Conservation (phyloP, 1,284 basidiomycete species). For the Cystobasidium sp. region DNA sequence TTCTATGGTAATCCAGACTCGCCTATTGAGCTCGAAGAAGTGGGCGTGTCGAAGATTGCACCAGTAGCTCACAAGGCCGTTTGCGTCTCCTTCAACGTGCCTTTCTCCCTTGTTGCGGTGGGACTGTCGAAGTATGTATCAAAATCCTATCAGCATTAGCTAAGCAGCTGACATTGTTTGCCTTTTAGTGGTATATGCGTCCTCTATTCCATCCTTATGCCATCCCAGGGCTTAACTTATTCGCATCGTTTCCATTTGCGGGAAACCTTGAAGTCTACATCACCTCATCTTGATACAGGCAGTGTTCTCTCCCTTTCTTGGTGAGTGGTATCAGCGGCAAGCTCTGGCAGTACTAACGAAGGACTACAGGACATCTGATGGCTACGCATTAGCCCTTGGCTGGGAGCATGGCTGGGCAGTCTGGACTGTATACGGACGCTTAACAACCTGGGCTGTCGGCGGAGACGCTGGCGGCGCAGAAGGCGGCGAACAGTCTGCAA, state of each 20-base stretch:
- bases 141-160: constrained; percentile 30
- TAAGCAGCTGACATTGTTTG: constrained; percentile 19
- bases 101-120: constrained; percentile 82
- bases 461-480: constrained; percentile 66
- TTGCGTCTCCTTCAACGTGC: constrained; percentile 72
- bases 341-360: not conserved
- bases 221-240: constrained; percentile 19
- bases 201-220: constrained; percentile 34
- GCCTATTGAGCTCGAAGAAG: not conserved
- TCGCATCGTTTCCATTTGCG: constrained; percentile 56
- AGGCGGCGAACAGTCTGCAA: constrained; percentile 46
- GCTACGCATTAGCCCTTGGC: constrained; percentile 94
- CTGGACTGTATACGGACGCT: constrained; percentile 87
- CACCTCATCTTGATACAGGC: constrained; percentile 63
- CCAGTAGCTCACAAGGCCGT: constrained; percentile 69
- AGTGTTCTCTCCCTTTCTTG: constrained; percentile 78
- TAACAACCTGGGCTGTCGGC: constrained; percentile 75
- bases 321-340: not conserved
- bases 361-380: constrained; percentile 74
- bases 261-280: constrained; percentile 55
- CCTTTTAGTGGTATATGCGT: constrained; percentile 19
- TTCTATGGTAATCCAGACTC: constrained; percentile 22
- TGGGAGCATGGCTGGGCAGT: constrained; percentile 89
- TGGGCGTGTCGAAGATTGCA: constrained; percentile 70
- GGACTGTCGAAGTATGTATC: constrained; percentile 70